phyloP scores from a whole-genome alignment of 352 stramenopile genomes.

The Globisporangium emineosum region DNA sequence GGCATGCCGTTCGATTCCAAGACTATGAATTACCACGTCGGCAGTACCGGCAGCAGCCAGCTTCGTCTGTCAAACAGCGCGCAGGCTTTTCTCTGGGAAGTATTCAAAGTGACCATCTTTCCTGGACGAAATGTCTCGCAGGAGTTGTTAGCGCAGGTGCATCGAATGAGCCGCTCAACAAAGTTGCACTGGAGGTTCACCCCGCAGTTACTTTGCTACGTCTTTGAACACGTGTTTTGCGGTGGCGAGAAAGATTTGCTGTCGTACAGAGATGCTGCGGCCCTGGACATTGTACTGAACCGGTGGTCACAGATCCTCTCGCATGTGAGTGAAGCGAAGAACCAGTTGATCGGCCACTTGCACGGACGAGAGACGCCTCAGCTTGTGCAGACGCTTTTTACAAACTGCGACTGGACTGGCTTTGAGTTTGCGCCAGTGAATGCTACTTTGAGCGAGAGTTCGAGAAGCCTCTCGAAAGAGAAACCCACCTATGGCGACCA shows the following conservation, averaged over 20 bases:
- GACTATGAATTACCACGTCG: conserved; percentile 29
- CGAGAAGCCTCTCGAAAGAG: neutral
- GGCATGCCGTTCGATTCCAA: conserved; percentile 55
- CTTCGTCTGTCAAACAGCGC: conserved; percentile 22
- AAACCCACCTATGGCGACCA: neutral
- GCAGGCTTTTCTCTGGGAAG: conserved; percentile 51
- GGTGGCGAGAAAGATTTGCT: conserved; percentile 51
- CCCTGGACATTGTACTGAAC: conserved; percentile 45
- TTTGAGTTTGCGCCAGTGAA: conserved; percentile 37
- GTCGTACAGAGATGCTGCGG: conserved; percentile 39
- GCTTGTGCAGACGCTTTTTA: conserved; percentile 52
- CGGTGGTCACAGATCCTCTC: conserved; percentile 53
- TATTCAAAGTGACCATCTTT: conserved; percentile 42
- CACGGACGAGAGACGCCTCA: conserved; percentile 58
- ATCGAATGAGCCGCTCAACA: conserved; percentile 34
- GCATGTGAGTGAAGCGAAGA: conserved; percentile 54
- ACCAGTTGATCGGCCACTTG: conserved; percentile 51
- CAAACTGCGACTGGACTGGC: conserved; percentile 64
- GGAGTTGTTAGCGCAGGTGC: conserved; percentile 44
- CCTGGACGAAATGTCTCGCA: conserved; percentile 28
- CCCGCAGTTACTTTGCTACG: conserved; percentile 53
- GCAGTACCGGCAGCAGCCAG: conserved; percentile 3
- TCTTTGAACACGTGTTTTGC: conserved; percentile 53
- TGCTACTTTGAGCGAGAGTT: neutral
- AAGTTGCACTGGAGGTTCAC: conserved; percentile 68